Evolutionary conservation across 495 filamentous ascomycete species (phyloP).

Genomic region (Corynascus novoguineensis): DNA sequence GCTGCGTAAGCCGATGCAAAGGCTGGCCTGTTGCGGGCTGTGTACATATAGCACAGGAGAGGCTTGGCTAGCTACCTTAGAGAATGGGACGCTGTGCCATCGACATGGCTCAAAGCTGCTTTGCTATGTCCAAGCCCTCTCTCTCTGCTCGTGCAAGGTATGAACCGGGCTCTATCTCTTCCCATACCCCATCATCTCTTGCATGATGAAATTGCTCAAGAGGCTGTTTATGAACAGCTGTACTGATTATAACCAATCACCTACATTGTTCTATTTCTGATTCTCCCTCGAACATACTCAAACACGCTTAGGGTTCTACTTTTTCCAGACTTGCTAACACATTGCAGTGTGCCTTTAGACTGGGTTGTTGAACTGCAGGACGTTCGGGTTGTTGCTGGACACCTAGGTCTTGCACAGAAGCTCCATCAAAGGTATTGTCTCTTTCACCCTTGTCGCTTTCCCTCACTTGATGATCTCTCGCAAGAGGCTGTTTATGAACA

Average conservation of each 20-base stretch:
- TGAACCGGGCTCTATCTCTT: not conserved
- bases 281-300: too few relatives aligned
- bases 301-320: too few relatives aligned
- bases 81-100: conserved; percentile 31
- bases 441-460: conserved; percentile 15
- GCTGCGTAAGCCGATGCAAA: conserved; percentile 15
- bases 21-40: conserved; percentile 9
- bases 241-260: conserved; percentile 36
- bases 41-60: conserved; percentile 25
- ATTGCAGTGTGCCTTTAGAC: not conserved
- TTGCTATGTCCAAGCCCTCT: not conserved
- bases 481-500: conserved; percentile 49
- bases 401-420: not conserved
- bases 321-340: not conserved
- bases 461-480: conserved; percentile 14
- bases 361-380: not conserved
- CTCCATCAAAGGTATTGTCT: not conserved
- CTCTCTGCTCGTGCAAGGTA: conserved; percentile 15
- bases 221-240: conserved; percentile 46
- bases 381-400: not conserved
- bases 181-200: not conserved
- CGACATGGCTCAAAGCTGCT: not conserved
- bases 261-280: conserved; percentile 4
- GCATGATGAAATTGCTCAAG: conserved; percentile 16
- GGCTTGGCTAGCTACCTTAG: conserved; percentile 11